These are phyloP conservation scores for Cylindrodendrum hubeiense DNA, from an alignment of 2,329 filamentous ascomycete species.

Conservation along the genomic window DNA sequence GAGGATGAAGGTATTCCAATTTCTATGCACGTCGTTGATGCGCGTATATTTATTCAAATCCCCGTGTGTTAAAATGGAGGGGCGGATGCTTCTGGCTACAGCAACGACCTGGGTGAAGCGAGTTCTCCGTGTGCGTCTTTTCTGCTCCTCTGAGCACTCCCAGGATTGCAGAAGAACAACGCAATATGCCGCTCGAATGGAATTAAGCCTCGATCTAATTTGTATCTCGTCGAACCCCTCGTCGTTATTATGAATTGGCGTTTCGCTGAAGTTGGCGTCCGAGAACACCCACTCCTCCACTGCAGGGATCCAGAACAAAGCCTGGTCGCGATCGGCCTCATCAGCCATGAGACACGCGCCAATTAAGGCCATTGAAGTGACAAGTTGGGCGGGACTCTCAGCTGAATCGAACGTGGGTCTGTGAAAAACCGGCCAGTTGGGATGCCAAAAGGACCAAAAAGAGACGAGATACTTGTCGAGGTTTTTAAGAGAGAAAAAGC, in stretches of 20 bases:
- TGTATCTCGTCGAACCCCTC: not conserved
- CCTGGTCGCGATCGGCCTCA: not conserved
- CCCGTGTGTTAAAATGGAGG: not conserved
- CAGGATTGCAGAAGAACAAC: conserved; percentile 17
- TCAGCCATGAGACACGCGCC: conserved; percentile 23
- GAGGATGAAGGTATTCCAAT: conserved; percentile 2
- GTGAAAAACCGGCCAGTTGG: conserved; percentile 33
- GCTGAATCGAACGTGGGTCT: conserved; percentile 9
- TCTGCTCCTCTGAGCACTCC: conserved; percentile 16
- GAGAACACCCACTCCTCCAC: conserved; percentile 27
- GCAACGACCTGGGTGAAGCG: conserved; percentile 17
- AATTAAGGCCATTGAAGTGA: conserved; percentile 25
- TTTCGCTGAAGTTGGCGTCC: conserved; percentile 10
- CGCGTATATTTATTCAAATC: not conserved
- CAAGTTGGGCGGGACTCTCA: not conserved
- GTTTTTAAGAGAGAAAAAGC: conserved; percentile 29
- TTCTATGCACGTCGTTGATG: not conserved
- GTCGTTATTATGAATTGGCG: conserved; percentile 4
- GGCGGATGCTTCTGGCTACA: conserved; percentile 14
- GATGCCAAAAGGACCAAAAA: conserved; percentile 30
- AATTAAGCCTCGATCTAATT: conserved; percentile 11
- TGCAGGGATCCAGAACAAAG: conserved; percentile 11
- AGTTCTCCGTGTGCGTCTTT: conserved; percentile 7
- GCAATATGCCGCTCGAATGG: conserved; percentile 21
- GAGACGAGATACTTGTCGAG: conserved; percentile 15